Percentiles rank a stretch among this genome's conserved stretches.
These are phyloP conservation scores for Extremus antarcticus DNA, from an alignment of 495 filamentous ascomycete genomes.

Conservation along the genomic window DNA sequence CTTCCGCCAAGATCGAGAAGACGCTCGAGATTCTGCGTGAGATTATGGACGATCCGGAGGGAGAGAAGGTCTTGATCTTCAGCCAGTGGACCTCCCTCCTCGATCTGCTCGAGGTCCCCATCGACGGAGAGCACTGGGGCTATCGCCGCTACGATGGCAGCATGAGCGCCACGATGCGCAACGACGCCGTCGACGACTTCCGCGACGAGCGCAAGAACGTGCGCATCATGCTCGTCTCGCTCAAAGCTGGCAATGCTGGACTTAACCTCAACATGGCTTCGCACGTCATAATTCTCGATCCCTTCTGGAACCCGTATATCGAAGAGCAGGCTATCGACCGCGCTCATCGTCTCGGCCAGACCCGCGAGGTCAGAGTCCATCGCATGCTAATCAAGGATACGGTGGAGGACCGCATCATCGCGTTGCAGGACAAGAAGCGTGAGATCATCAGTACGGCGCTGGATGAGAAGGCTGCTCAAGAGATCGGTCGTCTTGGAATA, in stretches of 20 bases:
- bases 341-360: constrained; percentile 83
- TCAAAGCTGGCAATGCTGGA: constrained; percentile 86
- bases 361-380: constrained; percentile 63
- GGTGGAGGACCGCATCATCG: constrained; percentile 82
- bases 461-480: constrained; percentile 62
- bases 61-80: constrained; percentile 84
- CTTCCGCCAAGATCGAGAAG: constrained; percentile 71
- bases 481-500: constrained; percentile 49
- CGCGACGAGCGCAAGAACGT: constrained; percentile 46
- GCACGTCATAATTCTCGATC: constrained; percentile 84
- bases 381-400: constrained; percentile 66
- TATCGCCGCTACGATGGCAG: constrained; percentile 79
- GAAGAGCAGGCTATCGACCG: constrained; percentile 94
- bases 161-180: constrained; percentile 61
- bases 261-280: constrained; percentile 81
- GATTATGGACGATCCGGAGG: constrained; percentile 36
- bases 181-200: constrained; percentile 63
- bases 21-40: constrained; percentile 55
- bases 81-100: constrained; percentile 85
- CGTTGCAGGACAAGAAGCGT: constrained; percentile 75
- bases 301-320: constrained; percentile 88
- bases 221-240: constrained; percentile 74
- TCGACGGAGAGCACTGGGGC: constrained; percentile 47
- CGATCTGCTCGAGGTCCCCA: constrained; percentile 84
- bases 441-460: constrained; percentile 69